phyloP scores from a whole-genome alignment of 106 monocot species.

The Dendrobium nobile region DNA sequence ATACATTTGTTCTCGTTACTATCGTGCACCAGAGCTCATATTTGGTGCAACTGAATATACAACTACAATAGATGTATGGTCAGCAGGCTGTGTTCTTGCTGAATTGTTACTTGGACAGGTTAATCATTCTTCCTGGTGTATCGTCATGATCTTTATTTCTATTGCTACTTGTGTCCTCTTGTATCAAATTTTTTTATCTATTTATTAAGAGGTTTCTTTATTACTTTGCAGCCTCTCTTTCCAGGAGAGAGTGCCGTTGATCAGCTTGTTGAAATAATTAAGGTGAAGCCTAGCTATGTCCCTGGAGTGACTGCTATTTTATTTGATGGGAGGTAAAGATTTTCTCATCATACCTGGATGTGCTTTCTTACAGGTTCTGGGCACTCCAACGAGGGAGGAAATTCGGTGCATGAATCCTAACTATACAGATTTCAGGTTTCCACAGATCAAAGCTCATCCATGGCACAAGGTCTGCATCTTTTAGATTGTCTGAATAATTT shows the following conservation, averaged over 20 bases:
- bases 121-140: not conserved
- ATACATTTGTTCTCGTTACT: slow-evolving; percentile 68
- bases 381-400: slow-evolving; percentile 78
- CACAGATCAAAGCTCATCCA: slow-evolving; percentile 74
- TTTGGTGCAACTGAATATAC: slow-evolving; percentile 48
- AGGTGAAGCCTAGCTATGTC: slow-evolving; percentile 16
- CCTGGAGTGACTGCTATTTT: not conserved
- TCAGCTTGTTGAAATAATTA: slow-evolving; percentile 78
- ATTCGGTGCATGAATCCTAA: slow-evolving; percentile 84
- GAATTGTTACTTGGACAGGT: slow-evolving; percentile 58
- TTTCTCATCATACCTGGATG: not conserved
- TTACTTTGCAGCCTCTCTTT: slow-evolving; percentile 48
- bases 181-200: not conserved
- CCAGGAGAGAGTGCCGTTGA: slow-evolving; percentile 67
- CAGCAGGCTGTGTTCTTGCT: slow-evolving; percentile 57
- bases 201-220: not conserved
- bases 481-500: not conserved
- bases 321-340: not conserved
- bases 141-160: not conserved
- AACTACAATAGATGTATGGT: slow-evolving; percentile 56
- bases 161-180: not conserved
- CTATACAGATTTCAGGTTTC: slow-evolving; percentile 70
- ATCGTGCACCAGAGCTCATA: slow-evolving; percentile 48
- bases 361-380: slow-evolving; percentile 47
- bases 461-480: slow-evolving; percentile 62